These are phyloP conservation scores for Trichopus zeylanicus DNA, from an alignment of 116 monocot species.

Conservation along the genomic window DNA sequence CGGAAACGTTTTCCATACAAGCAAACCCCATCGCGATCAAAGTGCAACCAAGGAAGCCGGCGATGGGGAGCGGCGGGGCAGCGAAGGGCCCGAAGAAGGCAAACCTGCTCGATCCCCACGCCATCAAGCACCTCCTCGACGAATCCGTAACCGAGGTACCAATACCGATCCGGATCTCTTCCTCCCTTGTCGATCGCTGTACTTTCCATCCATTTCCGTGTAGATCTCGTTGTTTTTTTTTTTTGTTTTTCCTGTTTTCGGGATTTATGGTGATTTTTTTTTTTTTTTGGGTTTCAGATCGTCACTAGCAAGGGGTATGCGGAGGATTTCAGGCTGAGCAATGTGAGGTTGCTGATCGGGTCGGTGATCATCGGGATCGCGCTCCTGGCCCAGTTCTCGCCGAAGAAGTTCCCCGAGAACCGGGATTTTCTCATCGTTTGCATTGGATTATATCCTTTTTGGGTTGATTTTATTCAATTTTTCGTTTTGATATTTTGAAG, in stretches of 20 bases:
- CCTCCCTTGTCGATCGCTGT: neutral
- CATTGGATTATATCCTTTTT: conserved; percentile 88
- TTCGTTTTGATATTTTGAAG: conserved; percentile 6
- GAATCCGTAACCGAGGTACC: conserved; percentile 79
- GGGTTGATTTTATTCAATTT: neutral
- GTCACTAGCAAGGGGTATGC: conserved; percentile 57
- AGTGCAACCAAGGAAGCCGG: neutral
- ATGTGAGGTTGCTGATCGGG: conserved; percentile 62
- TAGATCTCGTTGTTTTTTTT: neutral
- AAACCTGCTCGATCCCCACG: conserved; percentile 80
- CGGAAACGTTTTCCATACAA: too few species aligned
- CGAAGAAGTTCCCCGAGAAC: conserved; percentile 87
- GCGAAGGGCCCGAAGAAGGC: conserved; percentile 74
- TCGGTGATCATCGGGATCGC: conserved; percentile 62
- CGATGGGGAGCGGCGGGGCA: neutral
- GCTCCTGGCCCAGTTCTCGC: conserved; percentile 85
- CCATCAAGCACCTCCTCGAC: conserved; percentile 92
- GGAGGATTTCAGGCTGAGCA: conserved; percentile 62
- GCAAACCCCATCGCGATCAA: too few species aligned
- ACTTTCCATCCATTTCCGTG: too few species aligned
- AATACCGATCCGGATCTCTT: neutral
- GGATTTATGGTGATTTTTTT: conserved; percentile 5
- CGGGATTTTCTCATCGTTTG: conserved; percentile 57
- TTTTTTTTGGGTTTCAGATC: conserved; percentile 27
- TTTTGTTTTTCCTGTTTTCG: neutral